A percentile compares a stretch with the other conserved stretches of the same genome.
These are phyloP conservation scores for Lophium mytilinum DNA, from an alignment of 495 filamentous ascomycete species.

Conservation along the genomic window DNA sequence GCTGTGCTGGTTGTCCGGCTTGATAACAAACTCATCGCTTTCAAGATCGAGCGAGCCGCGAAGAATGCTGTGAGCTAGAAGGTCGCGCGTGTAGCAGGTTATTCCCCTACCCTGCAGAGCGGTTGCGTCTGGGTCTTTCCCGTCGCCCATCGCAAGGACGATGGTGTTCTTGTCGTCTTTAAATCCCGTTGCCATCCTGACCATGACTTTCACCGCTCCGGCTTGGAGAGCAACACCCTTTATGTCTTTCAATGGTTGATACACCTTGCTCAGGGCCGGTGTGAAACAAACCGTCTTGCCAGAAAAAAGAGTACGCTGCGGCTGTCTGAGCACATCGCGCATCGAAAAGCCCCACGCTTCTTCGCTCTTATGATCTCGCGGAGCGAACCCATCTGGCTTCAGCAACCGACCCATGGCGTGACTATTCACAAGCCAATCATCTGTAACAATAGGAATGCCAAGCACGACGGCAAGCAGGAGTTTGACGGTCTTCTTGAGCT, in stretches of 20 bases:
- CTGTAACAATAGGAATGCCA: slow-evolving; percentile 35
- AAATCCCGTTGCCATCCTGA: slow-evolving; percentile 13
- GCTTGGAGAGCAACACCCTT: slow-evolving; percentile 26
- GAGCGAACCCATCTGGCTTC: slow-evolving; percentile 22
- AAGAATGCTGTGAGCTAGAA: slow-evolving; percentile 21
- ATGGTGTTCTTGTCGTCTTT: slow-evolving; percentile 6
- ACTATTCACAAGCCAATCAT: slow-evolving; percentile 34
- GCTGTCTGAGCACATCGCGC: slow-evolving; percentile 21
- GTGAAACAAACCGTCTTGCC: slow-evolving; percentile 33
- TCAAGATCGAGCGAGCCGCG: slow-evolving; percentile 16
- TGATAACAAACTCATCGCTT: slow-evolving; percentile 23
- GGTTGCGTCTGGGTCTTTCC: slow-evolving; percentile 9
- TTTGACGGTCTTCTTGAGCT: slow-evolving; percentile 35
- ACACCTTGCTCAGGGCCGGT: slow-evolving; percentile 27
- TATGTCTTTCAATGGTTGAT: slow-evolving; percentile 34
- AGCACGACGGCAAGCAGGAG: slow-evolving; percentile 30
- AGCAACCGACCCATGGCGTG: slow-evolving; percentile 23
- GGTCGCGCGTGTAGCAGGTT: slow-evolving; percentile 15
- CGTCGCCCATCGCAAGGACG: slow-evolving; percentile 5
- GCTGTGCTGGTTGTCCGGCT: background rate
- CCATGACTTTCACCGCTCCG: slow-evolving; percentile 20
- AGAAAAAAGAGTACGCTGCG: slow-evolving; percentile 22
- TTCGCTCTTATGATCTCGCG: slow-evolving; percentile 26
- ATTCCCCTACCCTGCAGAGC: slow-evolving; percentile 5
- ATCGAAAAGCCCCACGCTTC: slow-evolving; percentile 32